These are phyloP conservation scores for Olyra latifolia DNA, from an alignment of 176 grass and related monocot genomes.

Conservation along the genomic window DNA sequence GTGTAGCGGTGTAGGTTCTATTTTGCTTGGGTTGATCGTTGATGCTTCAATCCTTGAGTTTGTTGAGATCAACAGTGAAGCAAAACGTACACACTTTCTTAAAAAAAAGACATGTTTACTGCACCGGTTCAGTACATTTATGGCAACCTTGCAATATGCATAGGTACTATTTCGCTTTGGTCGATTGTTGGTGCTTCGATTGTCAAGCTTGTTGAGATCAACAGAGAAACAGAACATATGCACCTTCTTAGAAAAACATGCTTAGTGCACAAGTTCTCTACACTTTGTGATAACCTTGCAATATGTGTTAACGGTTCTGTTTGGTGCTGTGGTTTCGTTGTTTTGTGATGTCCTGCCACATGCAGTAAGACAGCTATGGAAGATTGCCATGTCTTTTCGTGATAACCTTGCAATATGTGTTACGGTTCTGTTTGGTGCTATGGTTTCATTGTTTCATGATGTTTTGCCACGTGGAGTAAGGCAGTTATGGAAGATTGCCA, in stretches of 20 bases:
- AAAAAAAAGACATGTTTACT: too few species aligned
- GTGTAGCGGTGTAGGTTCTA: not conserved
- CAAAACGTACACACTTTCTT: too few species aligned
- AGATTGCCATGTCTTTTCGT: too few species aligned
- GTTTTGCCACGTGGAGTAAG: too few species aligned
- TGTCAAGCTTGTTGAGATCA: not conserved
- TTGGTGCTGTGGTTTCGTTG: not conserved
- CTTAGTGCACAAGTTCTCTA: not conserved
- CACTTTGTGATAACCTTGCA: not conserved
- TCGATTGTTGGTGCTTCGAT: slow-evolving; percentile 13
- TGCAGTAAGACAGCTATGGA: too few species aligned
- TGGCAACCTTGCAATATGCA: too few species aligned
- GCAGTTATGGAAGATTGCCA: too few species aligned
- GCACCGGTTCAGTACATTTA: too few species aligned
- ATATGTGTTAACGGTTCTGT: slow-evolving; percentile 8
- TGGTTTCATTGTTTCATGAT: too few species aligned
- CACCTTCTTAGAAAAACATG: not conserved
- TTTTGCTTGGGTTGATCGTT: too few species aligned
- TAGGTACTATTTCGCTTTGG: not conserved
- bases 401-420: not conserved
- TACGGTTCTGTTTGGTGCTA: slow-evolving; percentile 16
- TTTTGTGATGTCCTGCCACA: not conserved
- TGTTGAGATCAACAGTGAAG: too few species aligned
- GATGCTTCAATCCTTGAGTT: too few species aligned
- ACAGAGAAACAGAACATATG: not conserved